phyloP scores from a whole-genome alignment of 495 filamentous ascomycete species.

The Cenococcum geophilum region DNA sequence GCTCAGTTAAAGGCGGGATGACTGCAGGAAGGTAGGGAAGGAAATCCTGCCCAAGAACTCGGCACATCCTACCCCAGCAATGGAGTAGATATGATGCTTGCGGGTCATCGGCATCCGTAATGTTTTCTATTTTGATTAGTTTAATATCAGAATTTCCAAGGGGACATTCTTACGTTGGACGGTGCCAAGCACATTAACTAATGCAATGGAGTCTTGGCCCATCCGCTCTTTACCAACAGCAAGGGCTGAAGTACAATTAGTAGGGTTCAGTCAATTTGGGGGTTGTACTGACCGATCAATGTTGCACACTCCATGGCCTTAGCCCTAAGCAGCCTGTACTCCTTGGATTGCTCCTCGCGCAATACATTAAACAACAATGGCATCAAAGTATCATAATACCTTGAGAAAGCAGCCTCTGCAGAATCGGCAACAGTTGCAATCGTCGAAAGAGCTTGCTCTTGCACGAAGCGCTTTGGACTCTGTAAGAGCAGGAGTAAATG shows the following conservation, averaged over 20 bases:
- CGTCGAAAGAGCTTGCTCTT: constrained; percentile 95
- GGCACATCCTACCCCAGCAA: constrained; percentile 99
- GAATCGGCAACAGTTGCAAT: constrained; percentile 99
- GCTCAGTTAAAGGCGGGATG: constrained; percentile 86
- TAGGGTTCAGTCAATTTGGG: too few relatives aligned
- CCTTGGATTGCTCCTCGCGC: constrained; percentile 81
- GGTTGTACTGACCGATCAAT: constrained; percentile 54
- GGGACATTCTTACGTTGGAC: constrained; percentile 53
- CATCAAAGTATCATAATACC: constrained; percentile 95
- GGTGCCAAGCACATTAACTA: constrained; percentile 77
- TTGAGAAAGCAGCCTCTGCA: constrained; percentile 88
- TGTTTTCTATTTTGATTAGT: constrained; percentile 44
- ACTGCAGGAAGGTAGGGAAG: constrained; percentile 85
- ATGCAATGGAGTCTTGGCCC: constrained; percentile 72
- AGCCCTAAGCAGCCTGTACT: constrained; percentile 80
- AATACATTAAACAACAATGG: constrained; percentile 87
- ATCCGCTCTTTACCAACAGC: constrained; percentile 92
- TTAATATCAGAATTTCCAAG: too few relatives aligned
- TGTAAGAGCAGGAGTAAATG: constrained; percentile 78
- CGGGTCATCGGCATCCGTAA: constrained; percentile 89
- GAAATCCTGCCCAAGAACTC: constrained; percentile 84
- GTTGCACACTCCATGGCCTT: constrained; percentile 99
- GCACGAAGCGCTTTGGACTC: constrained; percentile 88
- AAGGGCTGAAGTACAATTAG: constrained; percentile 43
- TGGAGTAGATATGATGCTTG: constrained; percentile 96